Evolutionary conservation across 805 yeast genomes (phyloP), one percentile per base, ranked within the genome.

Genomic region (Starmera quercuum): DNA sequence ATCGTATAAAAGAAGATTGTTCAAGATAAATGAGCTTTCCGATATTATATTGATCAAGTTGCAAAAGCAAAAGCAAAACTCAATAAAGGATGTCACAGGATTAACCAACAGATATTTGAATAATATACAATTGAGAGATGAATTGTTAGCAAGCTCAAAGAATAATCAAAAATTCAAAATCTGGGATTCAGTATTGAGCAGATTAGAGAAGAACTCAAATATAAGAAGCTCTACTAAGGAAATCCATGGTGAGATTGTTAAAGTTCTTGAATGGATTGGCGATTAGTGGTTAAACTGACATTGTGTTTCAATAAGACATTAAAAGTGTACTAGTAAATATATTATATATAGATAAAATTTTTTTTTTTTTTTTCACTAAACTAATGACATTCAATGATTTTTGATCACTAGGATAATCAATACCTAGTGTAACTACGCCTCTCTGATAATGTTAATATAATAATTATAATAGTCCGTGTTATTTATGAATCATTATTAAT

Each of bases 181-280:
- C 7, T 84, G 95, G 95, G 65, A 63, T 12, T 36, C 41, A 3
- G 77, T 85, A 2, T 61, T 67, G 30, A 57, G 57, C 15, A 63
- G 59, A 21, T 69, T 87, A 6, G 95, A 84, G 43, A 58, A 61
- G 29, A 81, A 83, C 52, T 62, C 82, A 16, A 80, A 79, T 47
- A 73, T 87, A 10, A 70, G 77, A 37, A 63, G 69, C 13, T 66
- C 73, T 25, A 67, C 79, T 35, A 58, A 74, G 36, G 97, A 87
- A 52, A 68, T 78, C 20, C 83, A 81, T 48, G 96, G 97, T 13
- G 96, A 87, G 44, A 83, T 87, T 39, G 75, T 83, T 69, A 76
- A 77, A 50, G 84, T 84, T 23, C 83, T 95, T 85, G 86, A 85
- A 51, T 87, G 95, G 95, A 68, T 78, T 24, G 75, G 78, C 2